Percentiles rank a stretch among this genome's conserved stretches.
These are phyloP conservation scores for Rhizopus sp. DNA, from an alignment of 371 early-diverging fungal species.

Conservation along the genomic window DNA sequence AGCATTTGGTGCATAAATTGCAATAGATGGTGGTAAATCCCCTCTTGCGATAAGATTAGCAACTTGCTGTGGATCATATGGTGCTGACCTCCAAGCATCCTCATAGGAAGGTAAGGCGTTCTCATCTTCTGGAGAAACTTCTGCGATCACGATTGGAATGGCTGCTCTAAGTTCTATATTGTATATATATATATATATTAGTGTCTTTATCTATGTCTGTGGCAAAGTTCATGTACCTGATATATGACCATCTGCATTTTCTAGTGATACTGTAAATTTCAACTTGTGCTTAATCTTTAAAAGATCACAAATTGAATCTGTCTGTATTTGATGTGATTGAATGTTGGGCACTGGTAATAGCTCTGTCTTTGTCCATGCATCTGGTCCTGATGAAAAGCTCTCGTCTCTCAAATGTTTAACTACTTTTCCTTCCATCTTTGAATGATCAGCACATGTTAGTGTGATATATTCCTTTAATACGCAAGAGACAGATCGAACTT, in stretches of 20 bases:
- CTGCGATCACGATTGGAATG: constrained; percentile 41
- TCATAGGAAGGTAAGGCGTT: constrained; percentile 50
- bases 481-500: constrained; percentile 33
- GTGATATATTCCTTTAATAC: constrained; percentile 45
- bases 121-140: constrained; percentile 39
- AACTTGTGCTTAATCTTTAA: constrained; percentile 48
- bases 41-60: constrained; percentile 35
- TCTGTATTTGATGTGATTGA: constrained; percentile 28
- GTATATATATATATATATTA: neutral
- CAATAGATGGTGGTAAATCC: constrained; percentile 39
- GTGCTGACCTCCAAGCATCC: constrained; percentile 51
- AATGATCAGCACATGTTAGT: constrained; percentile 29
- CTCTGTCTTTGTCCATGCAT: constrained; percentile 34
- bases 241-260: constrained; percentile 51
- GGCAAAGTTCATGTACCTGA: constrained; percentile 30
- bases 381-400: constrained; percentile 19
- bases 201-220: neutral
- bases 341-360: constrained; percentile 28
- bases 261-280: constrained; percentile 43
- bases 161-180: constrained; percentile 46
- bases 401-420: constrained; percentile 36
- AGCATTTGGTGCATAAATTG: constrained; percentile 77
- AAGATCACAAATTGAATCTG: constrained; percentile 36
- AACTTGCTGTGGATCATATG: constrained; percentile 40
- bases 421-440: constrained; percentile 36